Conservation (phyloP, 2,329 filamentous ascomycete species). For the Hypoxylon sp. region DNA sequence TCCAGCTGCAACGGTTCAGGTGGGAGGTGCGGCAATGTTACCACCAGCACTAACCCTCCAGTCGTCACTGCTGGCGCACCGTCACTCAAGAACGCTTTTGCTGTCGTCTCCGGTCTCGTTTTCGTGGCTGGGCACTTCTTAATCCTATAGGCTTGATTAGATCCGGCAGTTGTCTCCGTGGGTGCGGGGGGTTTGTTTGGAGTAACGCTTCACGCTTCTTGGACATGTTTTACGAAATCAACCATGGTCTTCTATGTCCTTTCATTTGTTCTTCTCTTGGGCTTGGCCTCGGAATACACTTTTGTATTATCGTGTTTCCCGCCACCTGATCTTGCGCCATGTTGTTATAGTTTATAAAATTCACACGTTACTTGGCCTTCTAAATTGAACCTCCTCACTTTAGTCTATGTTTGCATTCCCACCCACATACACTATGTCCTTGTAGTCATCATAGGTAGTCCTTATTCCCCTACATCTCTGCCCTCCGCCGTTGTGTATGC, state of each 20-base stretch:
- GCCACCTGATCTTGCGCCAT: neutral
- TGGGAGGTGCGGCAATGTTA: slow-evolving; percentile 43
- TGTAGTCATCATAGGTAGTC: too few species aligned
- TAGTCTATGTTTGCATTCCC: too few species aligned
- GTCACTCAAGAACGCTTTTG: slow-evolving; percentile 51
- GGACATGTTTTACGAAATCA: slow-evolving; percentile 46
- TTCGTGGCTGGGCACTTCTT: slow-evolving; percentile 51
- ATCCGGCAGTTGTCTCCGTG: slow-evolving; percentile 12
- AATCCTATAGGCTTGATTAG: slow-evolving; percentile 46
- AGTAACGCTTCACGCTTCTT: slow-evolving; percentile 37
- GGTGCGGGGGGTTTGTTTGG: neutral
- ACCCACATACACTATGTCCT: too few species aligned
- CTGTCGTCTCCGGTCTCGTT: slow-evolving; percentile 49
- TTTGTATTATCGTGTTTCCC: slow-evolving; percentile 9
- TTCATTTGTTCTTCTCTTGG: neutral
- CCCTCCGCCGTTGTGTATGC: too few species aligned
- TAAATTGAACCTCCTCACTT: neutral
- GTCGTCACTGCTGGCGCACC: slow-evolving; percentile 49
- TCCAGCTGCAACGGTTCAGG: slow-evolving; percentile 15
- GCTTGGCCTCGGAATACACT: neutral
- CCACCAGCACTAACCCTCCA: slow-evolving; percentile 35
- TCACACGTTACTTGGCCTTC: neutral
- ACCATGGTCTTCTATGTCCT: slow-evolving; percentile 2
- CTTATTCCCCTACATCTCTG: too few species aligned
- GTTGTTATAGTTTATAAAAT: neutral